Evolutionary conservation across 1,139 yeast species (phyloP), one percentile per base, ranked within the genome.

Genomic region (Geotrichum europaeum): DNA sequence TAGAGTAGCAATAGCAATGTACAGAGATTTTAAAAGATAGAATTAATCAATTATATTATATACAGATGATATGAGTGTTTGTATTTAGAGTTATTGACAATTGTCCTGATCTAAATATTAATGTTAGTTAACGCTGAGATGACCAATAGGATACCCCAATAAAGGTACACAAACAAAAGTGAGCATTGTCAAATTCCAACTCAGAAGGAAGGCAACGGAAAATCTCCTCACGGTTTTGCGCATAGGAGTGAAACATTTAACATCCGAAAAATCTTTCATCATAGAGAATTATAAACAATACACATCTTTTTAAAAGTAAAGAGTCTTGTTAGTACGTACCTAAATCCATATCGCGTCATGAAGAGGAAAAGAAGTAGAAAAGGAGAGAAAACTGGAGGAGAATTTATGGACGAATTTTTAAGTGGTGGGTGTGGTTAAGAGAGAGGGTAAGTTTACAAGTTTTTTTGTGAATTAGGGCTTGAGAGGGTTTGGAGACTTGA

Each of bases 191-290:
- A 25, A 18, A 24, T 32, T 22, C 36, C 18, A 30, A 30, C 30
- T 59, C 61, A 59, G 61, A 59, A 59, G 61, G 61, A 59, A 59
- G 61, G 61, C 61, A 59, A 59, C 61, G 61, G 61, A 59, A 59
- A 47, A 43, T 56, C 58, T 59, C 61, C 55, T 55, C 61, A 59
- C 53, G 61, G 61, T 51, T 55, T 53, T 58, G 59, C 59, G 59
- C 55, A 52, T 57, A 54, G 61, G 55, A 56, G 55, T 51, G 53
- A 54, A 56, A 56, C 40, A n/a, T 40, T 59, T 59, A 52, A 56
- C 59, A 59, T 59, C 61, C 61, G 61, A 59, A 59, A 56, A 45
- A 40, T 59, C 40, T 59, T 59, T 59, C 61, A 59, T 59, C 61
- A 59, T 59, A 34, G 57, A 59, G 50, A 30, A 40, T n/a, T 40